phyloP scores from a whole-genome alignment of 1,284 basidiomycete species.

The Xerocomus cyaneibrunnescens region DNA sequence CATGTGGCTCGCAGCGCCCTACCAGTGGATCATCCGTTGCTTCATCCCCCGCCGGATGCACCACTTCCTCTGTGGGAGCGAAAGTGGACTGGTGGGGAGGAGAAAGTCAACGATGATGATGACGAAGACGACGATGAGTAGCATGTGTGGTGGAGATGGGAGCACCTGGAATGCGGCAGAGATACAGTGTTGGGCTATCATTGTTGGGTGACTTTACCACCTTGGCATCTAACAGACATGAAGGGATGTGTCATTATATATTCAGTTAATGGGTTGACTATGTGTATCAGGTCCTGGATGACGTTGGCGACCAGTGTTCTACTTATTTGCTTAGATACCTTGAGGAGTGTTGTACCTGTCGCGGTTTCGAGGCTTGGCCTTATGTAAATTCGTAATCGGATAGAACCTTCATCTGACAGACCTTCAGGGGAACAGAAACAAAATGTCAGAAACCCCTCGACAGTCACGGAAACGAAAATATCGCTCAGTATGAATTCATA shows the following conservation, averaged over 20 bases:
- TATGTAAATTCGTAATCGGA: neutral
- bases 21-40: conserved; percentile 55
- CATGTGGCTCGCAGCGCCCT: conserved; percentile 57
- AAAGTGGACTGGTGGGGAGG: conserved; percentile 73
- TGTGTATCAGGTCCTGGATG: conserved; percentile 8
- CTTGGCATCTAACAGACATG: conserved; percentile 1
- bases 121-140: conserved; percentile 43
- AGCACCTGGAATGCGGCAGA: no score
- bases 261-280: conserved; percentile 27
- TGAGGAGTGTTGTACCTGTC: conserved; percentile 5
- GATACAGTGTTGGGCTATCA: neutral
- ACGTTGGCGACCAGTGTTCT: neutral
- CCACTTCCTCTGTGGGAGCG: conserved; percentile 65
- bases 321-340: conserved; percentile 22
- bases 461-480: conserved; percentile 36
- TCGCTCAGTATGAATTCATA: conserved; percentile 25
- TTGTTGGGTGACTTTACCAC: neutral
- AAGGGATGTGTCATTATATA: conserved; percentile 24
- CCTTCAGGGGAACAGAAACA: neutral
- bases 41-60: conserved; percentile 34
- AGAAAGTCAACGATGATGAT: conserved; percentile 46
- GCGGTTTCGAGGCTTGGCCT: neutral
- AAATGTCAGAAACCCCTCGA: conserved; percentile 22
- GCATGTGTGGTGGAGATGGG: neutral
- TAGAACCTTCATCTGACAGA: conserved; percentile 1